These are phyloP conservation scores for Annulohypoxylon moriforme DNA, from an alignment of 495 filamentous ascomycete species.

Conservation along the genomic window DNA sequence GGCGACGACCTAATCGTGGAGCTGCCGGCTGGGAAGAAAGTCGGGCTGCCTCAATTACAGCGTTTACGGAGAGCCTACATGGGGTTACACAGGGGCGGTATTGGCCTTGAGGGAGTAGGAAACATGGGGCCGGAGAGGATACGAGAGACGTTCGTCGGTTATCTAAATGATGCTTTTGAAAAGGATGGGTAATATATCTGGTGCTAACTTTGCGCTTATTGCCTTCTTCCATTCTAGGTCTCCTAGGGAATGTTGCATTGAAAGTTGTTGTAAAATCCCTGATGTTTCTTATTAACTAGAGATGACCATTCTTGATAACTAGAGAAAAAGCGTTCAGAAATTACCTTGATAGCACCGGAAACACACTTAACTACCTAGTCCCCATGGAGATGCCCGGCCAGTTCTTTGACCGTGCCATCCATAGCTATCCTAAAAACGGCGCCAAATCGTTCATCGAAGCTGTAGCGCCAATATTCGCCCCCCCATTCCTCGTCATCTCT, in stretches of 20 bases:
- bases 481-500: background rate
- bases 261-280: background rate
- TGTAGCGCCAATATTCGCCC: background rate
- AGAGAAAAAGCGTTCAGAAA: background rate
- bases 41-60: slow-evolving; percentile 82
- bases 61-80: slow-evolving; percentile 88
- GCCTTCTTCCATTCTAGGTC: background rate
- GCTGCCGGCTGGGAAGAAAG: slow-evolving; percentile 67
- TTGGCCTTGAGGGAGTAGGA: slow-evolving; percentile 59
- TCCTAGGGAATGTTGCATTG: background rate
- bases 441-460: background rate
- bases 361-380: no score
- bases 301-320: background rate
- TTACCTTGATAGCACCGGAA: no score
- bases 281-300: background rate
- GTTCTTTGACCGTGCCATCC: background rate
- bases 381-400: no score
- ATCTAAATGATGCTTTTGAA: slow-evolving; percentile 75
- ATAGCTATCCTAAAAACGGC: background rate
- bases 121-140: slow-evolving; percentile 65
- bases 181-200: slow-evolving; percentile 53
- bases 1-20: slow-evolving; percentile 59
- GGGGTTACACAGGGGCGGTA: slow-evolving; percentile 72
- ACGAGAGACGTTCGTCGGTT: slow-evolving; percentile 75
- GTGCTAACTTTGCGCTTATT: background rate